Conservation (phyloP, 2,329 filamentous ascomycete genomes). For the Apiospora kogelbergensis region DNA sequence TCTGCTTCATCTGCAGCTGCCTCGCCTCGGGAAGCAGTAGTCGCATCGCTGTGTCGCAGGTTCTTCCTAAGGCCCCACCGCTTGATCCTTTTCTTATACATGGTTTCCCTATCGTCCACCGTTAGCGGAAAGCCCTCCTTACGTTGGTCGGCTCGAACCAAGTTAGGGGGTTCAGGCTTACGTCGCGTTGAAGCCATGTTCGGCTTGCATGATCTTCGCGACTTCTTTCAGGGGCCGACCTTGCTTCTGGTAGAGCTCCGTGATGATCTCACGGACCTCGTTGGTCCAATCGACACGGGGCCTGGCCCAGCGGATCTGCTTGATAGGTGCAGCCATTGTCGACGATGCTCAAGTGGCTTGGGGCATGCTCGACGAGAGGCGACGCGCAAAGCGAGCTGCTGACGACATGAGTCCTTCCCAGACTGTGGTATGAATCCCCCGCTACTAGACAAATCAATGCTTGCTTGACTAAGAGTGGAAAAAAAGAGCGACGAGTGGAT, state of each 20-base stretch:
- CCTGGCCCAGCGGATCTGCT: neutral
- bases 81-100: constrained; percentile 1
- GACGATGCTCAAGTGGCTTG: neutral
- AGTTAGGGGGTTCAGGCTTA: neutral
- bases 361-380: neutral
- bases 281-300: neutral
- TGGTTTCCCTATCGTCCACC: neutral
- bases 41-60: neutral
- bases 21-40: neutral
- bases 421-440: neutral
- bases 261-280: neutral
- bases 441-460: neutral
- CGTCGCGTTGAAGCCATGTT: neutral
- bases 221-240: neutral
- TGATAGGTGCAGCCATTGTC: neutral
- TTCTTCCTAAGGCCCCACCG: neutral
- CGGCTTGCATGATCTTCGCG: neutral
- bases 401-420: neutral
- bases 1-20: neutral
- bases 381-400: neutral
- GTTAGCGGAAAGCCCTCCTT: neutral
- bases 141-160: neutral
- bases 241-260: neutral
- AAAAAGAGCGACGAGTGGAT: too few species aligned
- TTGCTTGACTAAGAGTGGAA: too few species aligned